Evolutionary conservation across 2,329 filamentous ascomycete genomes (phyloP).

Genomic region (Tolypocladium pustulatum): DNA sequence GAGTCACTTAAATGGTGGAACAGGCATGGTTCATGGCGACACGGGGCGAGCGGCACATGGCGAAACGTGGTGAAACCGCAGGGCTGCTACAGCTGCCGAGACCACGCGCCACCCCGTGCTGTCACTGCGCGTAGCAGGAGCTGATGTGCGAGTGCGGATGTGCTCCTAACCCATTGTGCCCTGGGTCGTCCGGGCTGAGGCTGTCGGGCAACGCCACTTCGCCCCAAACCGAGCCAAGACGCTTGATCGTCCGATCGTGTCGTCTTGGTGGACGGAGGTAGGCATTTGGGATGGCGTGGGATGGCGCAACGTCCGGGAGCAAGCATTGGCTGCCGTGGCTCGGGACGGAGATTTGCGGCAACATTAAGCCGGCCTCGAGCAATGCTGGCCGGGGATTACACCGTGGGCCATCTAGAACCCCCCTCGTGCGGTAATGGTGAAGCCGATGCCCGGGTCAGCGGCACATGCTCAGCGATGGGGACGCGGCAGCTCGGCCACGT

Average conservation of each 20-base stretch:
- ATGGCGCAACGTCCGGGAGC: not conserved
- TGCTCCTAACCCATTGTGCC: no score
- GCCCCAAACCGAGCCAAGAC: not conserved
- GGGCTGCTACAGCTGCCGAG: not conserved
- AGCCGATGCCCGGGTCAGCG: not conserved
- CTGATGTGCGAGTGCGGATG: no score
- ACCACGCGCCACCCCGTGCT: not conserved
- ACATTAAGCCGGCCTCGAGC: not conserved
- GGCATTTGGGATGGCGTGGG: not conserved
- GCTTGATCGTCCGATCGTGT: not conserved
- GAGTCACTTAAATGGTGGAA: not conserved
- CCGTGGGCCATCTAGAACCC: not conserved
- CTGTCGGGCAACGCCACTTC: not conserved
- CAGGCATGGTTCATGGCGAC: no score
- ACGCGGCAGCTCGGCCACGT: not conserved
- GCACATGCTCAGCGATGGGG: not conserved
- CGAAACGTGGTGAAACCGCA: not conserved
- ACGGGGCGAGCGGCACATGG: not conserved
- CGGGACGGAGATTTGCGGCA: not conserved
- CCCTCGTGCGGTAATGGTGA: not conserved
- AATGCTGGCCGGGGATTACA: not conserved
- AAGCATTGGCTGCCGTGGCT: not conserved
- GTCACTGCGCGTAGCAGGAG: no score
- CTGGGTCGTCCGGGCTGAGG: not conserved
- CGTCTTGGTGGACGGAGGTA: not conserved